Evolutionary conservation across 2,329 filamentous ascomycete species (phyloP), one percentile per base, ranked within the genome.

Genomic region (Diaporthe vaccinii): DNA sequence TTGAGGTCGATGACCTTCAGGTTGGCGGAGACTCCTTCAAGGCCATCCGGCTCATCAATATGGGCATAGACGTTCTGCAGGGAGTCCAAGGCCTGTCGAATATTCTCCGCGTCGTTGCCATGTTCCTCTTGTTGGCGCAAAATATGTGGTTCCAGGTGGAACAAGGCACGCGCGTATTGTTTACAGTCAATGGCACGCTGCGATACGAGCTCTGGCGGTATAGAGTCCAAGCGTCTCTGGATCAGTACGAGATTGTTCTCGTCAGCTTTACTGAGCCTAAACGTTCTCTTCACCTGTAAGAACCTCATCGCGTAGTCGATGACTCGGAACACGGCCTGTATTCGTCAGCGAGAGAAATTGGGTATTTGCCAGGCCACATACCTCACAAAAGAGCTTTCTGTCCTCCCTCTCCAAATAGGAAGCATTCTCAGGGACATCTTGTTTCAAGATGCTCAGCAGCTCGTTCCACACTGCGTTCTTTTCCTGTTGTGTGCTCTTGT

Each of bases 1-100:
- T 98, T 94, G 68, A 98, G 93, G 78, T 97, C 94, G n/a, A 98
- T 87, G 15, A 95, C 91, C 75, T 94, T 93, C 4, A 98, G 87
- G 82, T 97, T 94, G 28, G 95, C 92, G 1, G 96, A 98, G 76
- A 99, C 96, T 3, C 97, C 97, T 82, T 98, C 96, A 46, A 99
- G 92, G 1, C 96, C 96, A 83, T 99, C 97, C 0, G 97, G 97
- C 80, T 99, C 97, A 80, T 99, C 97, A 76, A 99, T 98, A 79
- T 98, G 94, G 1, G 95, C 95, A 83, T 99, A 99, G 25, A 99
- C 98, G 72, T 96, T 93, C 81, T 98, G 96, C 34, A 99, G 86
- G 76, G 93, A 91, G 78, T 95, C 91, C 76, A 97, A 90, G 5
- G 97, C 87, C 34, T 91, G 88, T 72, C 93, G 88, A n/a, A 89